Evolutionary conservation across 495 filamentous ascomycete species (phyloP), one percentile per base, ranked within the genome.

Genomic region (Penicillium turbatum): DNA sequence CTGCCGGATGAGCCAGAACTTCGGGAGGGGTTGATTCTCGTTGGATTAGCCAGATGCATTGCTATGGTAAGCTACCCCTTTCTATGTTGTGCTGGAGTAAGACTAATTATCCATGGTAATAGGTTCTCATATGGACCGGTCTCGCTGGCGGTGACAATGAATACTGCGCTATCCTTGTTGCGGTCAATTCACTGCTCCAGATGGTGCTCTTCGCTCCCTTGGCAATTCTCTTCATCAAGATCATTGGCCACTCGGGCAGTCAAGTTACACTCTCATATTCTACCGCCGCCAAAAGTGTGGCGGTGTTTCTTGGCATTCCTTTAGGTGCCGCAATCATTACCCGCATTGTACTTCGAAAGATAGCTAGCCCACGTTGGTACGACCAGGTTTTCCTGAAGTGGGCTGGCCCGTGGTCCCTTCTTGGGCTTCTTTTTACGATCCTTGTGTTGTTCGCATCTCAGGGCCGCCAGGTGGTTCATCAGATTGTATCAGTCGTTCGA

Each of bases 111-210:
- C 36, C 17, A n/a, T 32, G n/a, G 13, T 24, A n/a, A 30, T 27
- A 85, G 85, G 85, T 89, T 1, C 70, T 93, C 1, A 83, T 92
- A 42, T 92, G 89, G 88, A 92, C 82, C 0, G 81, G 80, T 0
- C 74, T 92, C 0, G 89, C 90, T 7, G 86, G 84, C 5, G 90
- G 90, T 11, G 86, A 95, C 59, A 72, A 59, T 24, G 87, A 93
- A 57, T 95, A 95, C 71, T 96, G 91, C 67, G 90, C 91, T 29
- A 89, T 96, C 54, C 83, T 96, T 2, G 90, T 95, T 0, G 91
- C 90, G 31, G 68, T 96, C 60, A 96, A 96, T 67, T 92, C 89
- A 0, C 62, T 95, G 19, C 74, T 96, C 9, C 90, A 96, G 55
- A 95, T 96, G 69, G 81, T 95, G 3, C 74, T 96, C 5, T 96